Conservation (phyloP, 2,329 filamentous ascomycete genomes). For the Aspergillus terreus region DNA sequence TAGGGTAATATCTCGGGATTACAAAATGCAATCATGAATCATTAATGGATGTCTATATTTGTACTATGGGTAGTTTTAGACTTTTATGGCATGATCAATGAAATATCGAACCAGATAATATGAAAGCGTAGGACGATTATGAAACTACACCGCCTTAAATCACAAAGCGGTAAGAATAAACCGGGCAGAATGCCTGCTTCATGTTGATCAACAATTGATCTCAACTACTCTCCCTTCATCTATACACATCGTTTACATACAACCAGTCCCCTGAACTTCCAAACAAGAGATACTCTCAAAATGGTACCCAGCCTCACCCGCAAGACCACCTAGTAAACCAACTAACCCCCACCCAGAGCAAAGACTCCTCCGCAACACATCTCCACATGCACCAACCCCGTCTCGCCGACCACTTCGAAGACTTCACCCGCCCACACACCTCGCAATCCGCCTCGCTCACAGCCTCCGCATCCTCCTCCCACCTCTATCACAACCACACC, state of each 20-base stretch:
- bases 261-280: background rate
- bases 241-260: background rate
- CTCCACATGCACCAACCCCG: conserved; percentile 48
- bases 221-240: background rate
- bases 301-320: background rate
- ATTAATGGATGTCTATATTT: too few species aligned
- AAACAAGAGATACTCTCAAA: background rate
- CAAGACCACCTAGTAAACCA: background rate
- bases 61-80: too few species aligned
- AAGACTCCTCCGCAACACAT: conserved; percentile 48
- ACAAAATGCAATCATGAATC: background rate
- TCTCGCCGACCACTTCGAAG: conserved; percentile 49
- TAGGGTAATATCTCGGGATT: background rate
- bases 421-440: conserved; percentile 46
- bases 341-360: conserved; percentile 34
- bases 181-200: background rate
- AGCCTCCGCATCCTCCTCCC: conserved; percentile 8
- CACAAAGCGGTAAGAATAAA: background rate
- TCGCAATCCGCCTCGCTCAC: conserved; percentile 16
- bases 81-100: too few species aligned
- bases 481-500: conserved; percentile 14
- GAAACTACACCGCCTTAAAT: background rate
- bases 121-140: too few species aligned
- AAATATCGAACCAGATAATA: too few species aligned
- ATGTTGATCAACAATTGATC: too few species aligned